phyloP scores from a whole-genome alignment of 345 rosid species.

The Kandelia obovata region DNA sequence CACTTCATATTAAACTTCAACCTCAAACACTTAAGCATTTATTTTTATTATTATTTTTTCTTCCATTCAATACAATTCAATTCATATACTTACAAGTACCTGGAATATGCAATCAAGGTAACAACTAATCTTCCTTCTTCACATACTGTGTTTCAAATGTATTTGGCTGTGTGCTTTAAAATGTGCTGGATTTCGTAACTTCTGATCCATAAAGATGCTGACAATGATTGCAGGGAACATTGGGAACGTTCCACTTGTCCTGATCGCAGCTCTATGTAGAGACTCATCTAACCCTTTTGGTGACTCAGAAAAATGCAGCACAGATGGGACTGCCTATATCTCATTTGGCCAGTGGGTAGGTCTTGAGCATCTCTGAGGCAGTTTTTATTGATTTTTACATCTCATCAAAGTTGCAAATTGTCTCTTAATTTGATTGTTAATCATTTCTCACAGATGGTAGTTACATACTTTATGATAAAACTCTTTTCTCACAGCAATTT shows the following conservation, averaged over 20 bases:
- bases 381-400: neutral
- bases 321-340: conserved; percentile 92
- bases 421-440: neutral
- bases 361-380: conserved; percentile 4
- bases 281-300: conserved; percentile 86
- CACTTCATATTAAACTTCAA: neutral
- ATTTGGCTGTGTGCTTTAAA: neutral
- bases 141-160: neutral
- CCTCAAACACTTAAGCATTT: neutral
- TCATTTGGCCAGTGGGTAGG: conserved; percentile 98
- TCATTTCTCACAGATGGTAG: neutral
- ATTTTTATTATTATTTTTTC: neutral
- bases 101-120: neutral
- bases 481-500: neutral
- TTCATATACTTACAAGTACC: neutral
- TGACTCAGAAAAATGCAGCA: conserved; percentile 67
- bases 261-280: conserved; percentile 87
- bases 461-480: neutral
- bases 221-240: conserved; percentile 71
- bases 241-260: conserved; percentile 96
- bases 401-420: neutral
- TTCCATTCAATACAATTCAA: neutral
- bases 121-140: too few relatives aligned
- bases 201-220: neutral
- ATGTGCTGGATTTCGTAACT: neutral